These are phyloP conservation scores for Cryphonectria naterciae DNA, from an alignment of 2,329 filamentous ascomycete genomes.

Conservation along the genomic window DNA sequence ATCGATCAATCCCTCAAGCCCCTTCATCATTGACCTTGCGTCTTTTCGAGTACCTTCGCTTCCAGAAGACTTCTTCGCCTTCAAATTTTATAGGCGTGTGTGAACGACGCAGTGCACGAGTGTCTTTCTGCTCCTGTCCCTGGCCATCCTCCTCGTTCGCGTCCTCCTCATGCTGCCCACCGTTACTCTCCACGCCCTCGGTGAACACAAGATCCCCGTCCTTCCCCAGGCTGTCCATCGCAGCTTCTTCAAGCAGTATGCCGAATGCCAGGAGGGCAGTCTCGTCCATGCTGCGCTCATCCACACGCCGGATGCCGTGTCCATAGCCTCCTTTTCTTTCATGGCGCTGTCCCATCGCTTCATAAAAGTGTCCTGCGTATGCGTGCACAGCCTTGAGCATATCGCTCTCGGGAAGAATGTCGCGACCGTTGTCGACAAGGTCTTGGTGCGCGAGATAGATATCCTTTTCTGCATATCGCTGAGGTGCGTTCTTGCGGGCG, in stretches of 20 bases:
- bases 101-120: not conserved
- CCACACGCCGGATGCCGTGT: constrained; percentile 38
- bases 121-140: not conserved
- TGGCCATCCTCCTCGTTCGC: not conserved
- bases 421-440: constrained; percentile 50
- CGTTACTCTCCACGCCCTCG: constrained; percentile 51
- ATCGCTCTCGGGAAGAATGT: constrained; percentile 67
- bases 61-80: constrained; percentile 30
- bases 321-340: constrained; percentile 18
- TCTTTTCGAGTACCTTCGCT: constrained; percentile 38
- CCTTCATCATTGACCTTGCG: constrained; percentile 35
- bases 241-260: constrained; percentile 73
- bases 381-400: constrained; percentile 70
- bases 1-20: not conserved
- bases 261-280: constrained; percentile 77
- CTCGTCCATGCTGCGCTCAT: constrained; percentile 73
- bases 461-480: constrained; percentile 71
- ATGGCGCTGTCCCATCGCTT: constrained; percentile 38
- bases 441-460: constrained; percentile 70
- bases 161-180: constrained; percentile 18
- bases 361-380: constrained; percentile 71
- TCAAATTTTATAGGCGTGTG: constrained; percentile 26
- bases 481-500: constrained; percentile 64
- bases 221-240: constrained; percentile 62
- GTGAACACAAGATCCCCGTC: constrained; percentile 74